Percentiles rank a stretch among this genome's conserved stretches.
phyloP scores from a whole-genome alignment of 352 stramenopile genomes.

The Phytophthora aleatoria region DNA sequence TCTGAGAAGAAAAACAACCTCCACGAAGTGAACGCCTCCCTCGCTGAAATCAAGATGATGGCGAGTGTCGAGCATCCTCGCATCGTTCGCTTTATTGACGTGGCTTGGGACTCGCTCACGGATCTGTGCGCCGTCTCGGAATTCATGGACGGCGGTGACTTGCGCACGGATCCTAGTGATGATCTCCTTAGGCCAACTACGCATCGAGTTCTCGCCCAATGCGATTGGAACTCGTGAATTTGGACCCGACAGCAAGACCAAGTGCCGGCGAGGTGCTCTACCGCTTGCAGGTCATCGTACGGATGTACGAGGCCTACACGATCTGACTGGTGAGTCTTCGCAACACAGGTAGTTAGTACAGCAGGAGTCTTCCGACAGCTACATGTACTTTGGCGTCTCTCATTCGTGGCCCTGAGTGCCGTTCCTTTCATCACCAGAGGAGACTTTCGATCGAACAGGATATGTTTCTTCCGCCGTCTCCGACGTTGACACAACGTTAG shows the following conservation, averaged over 20 bases:
- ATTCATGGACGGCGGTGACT: constrained; percentile 48
- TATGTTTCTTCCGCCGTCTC: background rate
- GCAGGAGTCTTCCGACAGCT: background rate
- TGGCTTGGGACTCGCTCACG: constrained; percentile 49
- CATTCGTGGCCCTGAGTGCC: constrained; percentile 1
- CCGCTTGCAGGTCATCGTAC: constrained; percentile 25
- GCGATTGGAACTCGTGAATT: constrained; percentile 15
- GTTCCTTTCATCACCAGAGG: constrained; percentile 8
- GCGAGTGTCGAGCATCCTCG: constrained; percentile 37
- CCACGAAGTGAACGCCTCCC: constrained; percentile 41
- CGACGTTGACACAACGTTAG: constrained; percentile 19
- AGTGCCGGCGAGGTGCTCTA: constrained; percentile 35
- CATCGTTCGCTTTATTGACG: constrained; percentile 45
- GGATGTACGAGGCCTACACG: constrained; percentile 25
- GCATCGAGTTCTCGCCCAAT: constrained; percentile 32
- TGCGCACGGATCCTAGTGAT: constrained; percentile 35
- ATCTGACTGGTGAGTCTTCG: constrained; percentile 5
- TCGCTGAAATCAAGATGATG: constrained; percentile 52
- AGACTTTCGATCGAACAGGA: background rate
- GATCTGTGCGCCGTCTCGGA: constrained; percentile 45
- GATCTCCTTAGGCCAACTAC: constrained; percentile 33
- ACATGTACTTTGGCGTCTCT: background rate
- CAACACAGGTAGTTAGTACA: background rate
- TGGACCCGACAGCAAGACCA: constrained; percentile 34
- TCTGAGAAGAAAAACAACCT: constrained; percentile 17